Percentiles rank a stretch among this genome's conserved stretches.
Conservation (phyloP, 2,329 filamentous ascomycete genomes). For the Penicillium hordei region DNA sequence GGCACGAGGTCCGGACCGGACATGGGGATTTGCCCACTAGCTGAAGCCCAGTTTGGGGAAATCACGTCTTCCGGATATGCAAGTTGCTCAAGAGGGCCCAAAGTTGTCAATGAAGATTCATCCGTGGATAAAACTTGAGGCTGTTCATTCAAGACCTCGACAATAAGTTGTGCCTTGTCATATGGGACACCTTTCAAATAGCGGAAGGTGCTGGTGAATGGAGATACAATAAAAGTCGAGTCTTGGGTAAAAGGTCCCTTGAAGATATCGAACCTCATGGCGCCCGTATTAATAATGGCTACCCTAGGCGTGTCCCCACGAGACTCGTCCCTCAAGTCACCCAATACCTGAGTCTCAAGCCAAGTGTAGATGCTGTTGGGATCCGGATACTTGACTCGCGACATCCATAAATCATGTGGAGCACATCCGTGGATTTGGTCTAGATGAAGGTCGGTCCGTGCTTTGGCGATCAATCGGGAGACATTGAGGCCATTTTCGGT, state of each 20-base stretch:
- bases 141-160: conserved; percentile 59
- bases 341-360: conserved; percentile 74
- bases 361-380: conserved; percentile 76
- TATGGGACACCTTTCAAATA: conserved; percentile 82
- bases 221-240: conserved; percentile 79
- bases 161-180: conserved; percentile 66
- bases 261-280: conserved; percentile 93
- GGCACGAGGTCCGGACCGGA: conserved; percentile 53
- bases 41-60: conserved; percentile 11
- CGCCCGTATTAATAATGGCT: conserved; percentile 82
- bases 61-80: conserved; percentile 26
- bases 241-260: conserved; percentile 87
- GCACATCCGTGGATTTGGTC: conserved; percentile 80
- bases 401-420: conserved; percentile 78
- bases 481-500: conserved; percentile 74
- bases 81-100: conserved; percentile 50
- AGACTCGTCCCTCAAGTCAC: conserved; percentile 60
- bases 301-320: conserved; percentile 62
- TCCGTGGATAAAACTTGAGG: conserved; percentile 48
- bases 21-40: conserved; percentile 33
- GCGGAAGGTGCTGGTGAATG: conserved; percentile 77
- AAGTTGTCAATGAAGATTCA: conserved; percentile 24
- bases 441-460: conserved; percentile 68
- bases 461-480: conserved; percentile 66
- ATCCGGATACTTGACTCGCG: conserved; percentile 69